Evolutionary conservation across 176 grass and related monocot genomes (phyloP).

Genomic region (Aegilops tauschii): DNA sequence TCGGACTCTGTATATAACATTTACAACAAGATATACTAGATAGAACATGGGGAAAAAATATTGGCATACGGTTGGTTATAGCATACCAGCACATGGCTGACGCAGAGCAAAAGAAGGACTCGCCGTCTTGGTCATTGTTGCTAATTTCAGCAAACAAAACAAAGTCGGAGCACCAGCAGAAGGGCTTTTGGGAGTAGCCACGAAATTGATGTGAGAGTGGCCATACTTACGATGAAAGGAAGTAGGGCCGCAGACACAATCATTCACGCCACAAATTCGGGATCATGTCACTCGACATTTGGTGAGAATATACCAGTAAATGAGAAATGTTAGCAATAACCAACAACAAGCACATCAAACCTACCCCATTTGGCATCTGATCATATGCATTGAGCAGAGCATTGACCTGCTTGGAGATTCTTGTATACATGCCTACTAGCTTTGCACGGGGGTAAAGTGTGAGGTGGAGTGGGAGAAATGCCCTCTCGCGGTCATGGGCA

Average conservation of each 20-base stretch:
- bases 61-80: background rate
- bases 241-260: background rate
- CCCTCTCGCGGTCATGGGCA: no score
- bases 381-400: background rate
- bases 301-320: background rate
- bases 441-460: background rate
- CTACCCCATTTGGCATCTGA: background rate
- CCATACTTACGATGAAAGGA: background rate
- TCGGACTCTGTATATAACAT: no score
- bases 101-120: background rate
- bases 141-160: background rate
- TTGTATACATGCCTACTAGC: background rate
- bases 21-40: background rate
- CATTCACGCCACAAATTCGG: background rate
- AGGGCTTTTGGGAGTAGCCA: background rate
- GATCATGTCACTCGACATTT: background rate
- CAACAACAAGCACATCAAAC: background rate
- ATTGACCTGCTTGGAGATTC: background rate
- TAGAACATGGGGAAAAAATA: background rate
- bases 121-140: background rate
- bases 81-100: background rate
- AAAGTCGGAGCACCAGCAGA: background rate
- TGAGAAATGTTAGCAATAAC: background rate
- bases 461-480: background rate
- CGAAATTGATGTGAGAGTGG: background rate